These are phyloP conservation scores for Abelmoschus esculentus DNA, from an alignment of 345 rosid species.

Conservation along the genomic window DNA sequence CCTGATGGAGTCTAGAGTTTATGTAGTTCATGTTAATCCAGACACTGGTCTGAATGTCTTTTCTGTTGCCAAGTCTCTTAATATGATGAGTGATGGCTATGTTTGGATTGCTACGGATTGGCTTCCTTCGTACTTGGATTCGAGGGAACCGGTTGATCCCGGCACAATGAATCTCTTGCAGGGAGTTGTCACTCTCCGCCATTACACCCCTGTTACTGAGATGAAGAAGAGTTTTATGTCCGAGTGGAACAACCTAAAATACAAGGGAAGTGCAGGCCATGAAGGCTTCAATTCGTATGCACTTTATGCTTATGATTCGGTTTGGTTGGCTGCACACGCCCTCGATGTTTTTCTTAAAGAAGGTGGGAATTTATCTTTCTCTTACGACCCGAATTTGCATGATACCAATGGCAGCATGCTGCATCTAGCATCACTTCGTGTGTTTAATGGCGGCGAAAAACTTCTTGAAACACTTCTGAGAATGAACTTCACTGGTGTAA, in stretches of 20 bases:
- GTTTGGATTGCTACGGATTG: slow-evolving; percentile 98
- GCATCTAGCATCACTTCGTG: slow-evolving; percentile 43
- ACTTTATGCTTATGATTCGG: slow-evolving; percentile 80
- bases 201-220: slow-evolving; percentile 60
- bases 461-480: slow-evolving; percentile 46
- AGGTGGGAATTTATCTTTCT: slow-evolving; percentile 62
- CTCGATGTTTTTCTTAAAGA: slow-evolving; percentile 49
- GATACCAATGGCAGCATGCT: slow-evolving; percentile 43
- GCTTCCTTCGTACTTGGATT: slow-evolving; percentile 76
- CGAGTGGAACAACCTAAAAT: slow-evolving; percentile 28
- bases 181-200: slow-evolving; percentile 85
- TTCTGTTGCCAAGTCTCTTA: slow-evolving; percentile 56
- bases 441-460: slow-evolving; percentile 66
- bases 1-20: slow-evolving; percentile 76
- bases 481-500: slow-evolving; percentile 65
- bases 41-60: slow-evolving; percentile 69
- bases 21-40: slow-evolving; percentile 82
- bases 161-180: slow-evolving; percentile 56
- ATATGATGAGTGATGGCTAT: slow-evolving; percentile 62
- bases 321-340: slow-evolving; percentile 85
- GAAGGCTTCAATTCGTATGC: slow-evolving; percentile 65
- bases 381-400: slow-evolving; percentile 46
- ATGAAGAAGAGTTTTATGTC: slow-evolving; percentile 38
- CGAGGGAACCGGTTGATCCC: slow-evolving; percentile 30
- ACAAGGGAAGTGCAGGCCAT: slow-evolving; percentile 15